Evolutionary conservation across 164 flowering plant species (phyloP).

Genomic region (Vitis riparia): DNA sequence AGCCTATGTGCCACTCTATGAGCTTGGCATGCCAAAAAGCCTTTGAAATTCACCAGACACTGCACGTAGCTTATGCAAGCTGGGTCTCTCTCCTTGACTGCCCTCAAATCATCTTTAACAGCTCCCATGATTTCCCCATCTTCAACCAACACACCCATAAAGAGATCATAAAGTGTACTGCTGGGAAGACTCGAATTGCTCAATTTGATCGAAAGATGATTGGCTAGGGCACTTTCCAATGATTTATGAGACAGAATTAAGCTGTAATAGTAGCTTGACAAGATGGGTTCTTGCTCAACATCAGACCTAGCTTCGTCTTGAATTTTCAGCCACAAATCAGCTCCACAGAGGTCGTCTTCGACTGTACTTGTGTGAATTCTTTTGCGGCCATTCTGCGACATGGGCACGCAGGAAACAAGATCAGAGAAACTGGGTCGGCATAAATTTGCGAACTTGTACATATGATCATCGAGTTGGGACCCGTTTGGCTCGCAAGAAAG

Average conservation of each 20-base stretch:
- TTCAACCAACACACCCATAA: constrained; percentile 36
- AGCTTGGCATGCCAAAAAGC: constrained; percentile 68
- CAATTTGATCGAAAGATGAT: constrained; percentile 47
- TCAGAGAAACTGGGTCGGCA: constrained; percentile 38
- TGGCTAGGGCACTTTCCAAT: constrained; percentile 51
- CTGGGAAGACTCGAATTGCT: constrained; percentile 41
- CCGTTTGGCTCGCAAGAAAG: constrained; percentile 27
- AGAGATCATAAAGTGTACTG: constrained; percentile 47
- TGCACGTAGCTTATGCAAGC: constrained; percentile 68
- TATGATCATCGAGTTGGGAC: constrained; percentile 28
- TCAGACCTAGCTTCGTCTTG: constrained; percentile 53
- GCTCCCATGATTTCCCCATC: constrained; percentile 40
- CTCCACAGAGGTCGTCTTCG: constrained; percentile 13
- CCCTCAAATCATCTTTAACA: constrained; percentile 49
- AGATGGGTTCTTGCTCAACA: constrained; percentile 54
- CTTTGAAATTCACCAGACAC: constrained; percentile 73
- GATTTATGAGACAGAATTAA: constrained; percentile 54
- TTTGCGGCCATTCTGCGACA: constrained; percentile 17
- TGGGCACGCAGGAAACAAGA: constrained; percentile 34
- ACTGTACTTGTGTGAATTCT: neutral
- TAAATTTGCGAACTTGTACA: constrained; percentile 23
- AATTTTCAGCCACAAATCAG: constrained; percentile 50
- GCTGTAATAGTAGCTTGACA: constrained; percentile 45
- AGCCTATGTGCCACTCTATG: constrained; percentile 64
- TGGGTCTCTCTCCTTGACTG: constrained; percentile 69